These are phyloP conservation scores for Boletellus sp. DNA, from an alignment of 1,284 basidiomycete genomes.

Conservation along the genomic window DNA sequence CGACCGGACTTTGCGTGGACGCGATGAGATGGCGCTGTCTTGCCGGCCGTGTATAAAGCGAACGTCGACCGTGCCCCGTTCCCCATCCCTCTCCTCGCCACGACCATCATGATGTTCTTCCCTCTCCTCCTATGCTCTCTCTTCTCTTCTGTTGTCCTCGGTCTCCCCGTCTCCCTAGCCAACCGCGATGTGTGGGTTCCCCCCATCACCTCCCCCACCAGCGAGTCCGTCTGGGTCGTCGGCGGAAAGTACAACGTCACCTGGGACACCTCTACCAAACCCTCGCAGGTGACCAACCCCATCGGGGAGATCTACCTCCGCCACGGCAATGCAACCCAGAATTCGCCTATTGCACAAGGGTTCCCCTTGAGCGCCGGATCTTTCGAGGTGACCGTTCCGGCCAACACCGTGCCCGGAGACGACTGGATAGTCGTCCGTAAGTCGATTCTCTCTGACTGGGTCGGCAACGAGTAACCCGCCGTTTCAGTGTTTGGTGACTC, in stretches of 20 bases:
- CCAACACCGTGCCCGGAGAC: conserved; percentile 26
- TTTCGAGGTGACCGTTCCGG: conserved; percentile 39
- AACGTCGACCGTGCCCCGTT: not conserved
- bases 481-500: conserved; percentile 51
- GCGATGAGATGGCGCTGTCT: not conserved
- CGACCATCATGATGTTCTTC: conserved; percentile 17
- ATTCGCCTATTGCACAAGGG: conserved; percentile 33
- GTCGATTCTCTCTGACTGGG: conserved; percentile 16
- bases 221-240: conserved; percentile 39
- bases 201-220: conserved; percentile 36
- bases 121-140: conserved; percentile 19
- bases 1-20: conserved; percentile 9
- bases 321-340: conserved; percentile 30
- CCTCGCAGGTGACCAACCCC: conserved; percentile 46
- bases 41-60: conserved; percentile 14
- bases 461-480: not conserved
- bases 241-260: conserved; percentile 43
- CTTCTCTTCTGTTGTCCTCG: conserved; percentile 25
- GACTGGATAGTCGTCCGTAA: conserved; percentile 42
- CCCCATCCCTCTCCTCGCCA: conserved; percentile 6
- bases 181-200: conserved; percentile 49
- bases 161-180: conserved; percentile 21
- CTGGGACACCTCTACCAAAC: conserved; percentile 43
- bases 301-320: conserved; percentile 41
- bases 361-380: conserved; percentile 42